Percentiles rank a stretch among this genome's conserved stretches.
Conservation (phyloP, 352 stramenopile genomes). For the Globisporangium solare region DNA sequence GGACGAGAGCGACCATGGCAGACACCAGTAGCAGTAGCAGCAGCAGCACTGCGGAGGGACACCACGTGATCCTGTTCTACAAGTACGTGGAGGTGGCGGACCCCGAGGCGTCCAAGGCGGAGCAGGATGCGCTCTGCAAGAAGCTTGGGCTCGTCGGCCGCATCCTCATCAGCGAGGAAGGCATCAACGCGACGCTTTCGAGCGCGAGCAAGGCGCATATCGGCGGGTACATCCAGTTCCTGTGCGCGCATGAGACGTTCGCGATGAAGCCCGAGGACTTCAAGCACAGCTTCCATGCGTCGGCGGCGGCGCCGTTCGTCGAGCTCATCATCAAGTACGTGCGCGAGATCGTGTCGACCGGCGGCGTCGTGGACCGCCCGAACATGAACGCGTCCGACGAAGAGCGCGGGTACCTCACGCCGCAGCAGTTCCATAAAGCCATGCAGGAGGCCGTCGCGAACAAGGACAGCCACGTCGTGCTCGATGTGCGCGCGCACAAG, state of each 20-base stretch:
- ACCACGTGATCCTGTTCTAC: conserved; percentile 73
- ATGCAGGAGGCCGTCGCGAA: conserved; percentile 37
- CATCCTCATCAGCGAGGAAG: conserved; percentile 76
- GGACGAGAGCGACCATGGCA: neutral
- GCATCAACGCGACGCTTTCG: conserved; percentile 80
- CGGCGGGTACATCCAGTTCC: conserved; percentile 61
- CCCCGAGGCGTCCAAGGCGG: conserved; percentile 31
- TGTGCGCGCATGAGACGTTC: conserved; percentile 47
- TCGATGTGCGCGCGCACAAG: conserved; percentile 62
- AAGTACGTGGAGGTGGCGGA: conserved; percentile 56
- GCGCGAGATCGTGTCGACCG: conserved; percentile 75
- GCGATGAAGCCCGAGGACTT: conserved; percentile 64
- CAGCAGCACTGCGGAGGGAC: conserved; percentile 9
- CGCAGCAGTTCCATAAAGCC: conserved; percentile 69
- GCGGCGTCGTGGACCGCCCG: conserved; percentile 38
- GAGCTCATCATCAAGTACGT: conserved; percentile 72
- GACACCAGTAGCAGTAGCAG: neutral
- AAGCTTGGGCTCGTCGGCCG: conserved; percentile 55
- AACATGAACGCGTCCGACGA: conserved; percentile 53
- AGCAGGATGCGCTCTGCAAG: conserved; percentile 51
- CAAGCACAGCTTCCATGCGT: conserved; percentile 55
- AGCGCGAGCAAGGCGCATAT: conserved; percentile 33
- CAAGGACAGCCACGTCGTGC: conserved; percentile 44
- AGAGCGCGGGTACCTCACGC: conserved; percentile 66
- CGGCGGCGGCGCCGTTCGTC: conserved; percentile 38